phyloP scores from a whole-genome alignment of 306 rosid genomes.

The Rubus idaeus region DNA sequence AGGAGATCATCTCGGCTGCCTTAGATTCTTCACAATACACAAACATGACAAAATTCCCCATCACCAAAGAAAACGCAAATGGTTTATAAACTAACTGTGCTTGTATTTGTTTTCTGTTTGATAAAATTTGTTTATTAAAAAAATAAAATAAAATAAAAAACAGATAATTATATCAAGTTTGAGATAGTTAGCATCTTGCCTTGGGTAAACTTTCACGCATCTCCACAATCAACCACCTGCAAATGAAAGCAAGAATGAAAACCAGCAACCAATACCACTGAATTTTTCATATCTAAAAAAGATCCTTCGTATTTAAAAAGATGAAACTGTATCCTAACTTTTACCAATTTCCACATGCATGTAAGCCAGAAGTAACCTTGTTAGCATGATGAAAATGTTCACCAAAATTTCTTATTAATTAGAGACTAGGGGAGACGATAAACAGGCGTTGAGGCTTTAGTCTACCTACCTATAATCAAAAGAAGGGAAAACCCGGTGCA shows the following conservation, averaged over 20 bases:
- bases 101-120: no score
- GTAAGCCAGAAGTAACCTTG: not conserved
- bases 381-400: conserved; percentile 19
- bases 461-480: conserved; percentile 80
- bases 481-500: conserved; percentile 75
- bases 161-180: not conserved
- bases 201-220: conserved; percentile 82
- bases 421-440: conserved; percentile 13
- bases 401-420: conserved; percentile 19
- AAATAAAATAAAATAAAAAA: no score
- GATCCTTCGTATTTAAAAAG: not conserved
- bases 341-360: conserved; percentile 2
- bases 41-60: not conserved
- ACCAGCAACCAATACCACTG: conserved; percentile 23
- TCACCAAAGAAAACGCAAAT: not conserved
- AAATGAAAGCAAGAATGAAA: conserved; percentile 25
- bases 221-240: conserved; percentile 96
- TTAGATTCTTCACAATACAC: not conserved
- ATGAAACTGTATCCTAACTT: conserved; percentile 18
- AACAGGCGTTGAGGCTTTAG: conserved; percentile 14
- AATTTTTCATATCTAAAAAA: not conserved
- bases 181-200: conserved; percentile 42
- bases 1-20: not conserved
- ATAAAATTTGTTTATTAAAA: no score
- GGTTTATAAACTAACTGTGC: not conserved